Evolutionary conservation across 495 filamentous ascomycete species (phyloP).

Genomic region (Penicillium mononematosum): DNA sequence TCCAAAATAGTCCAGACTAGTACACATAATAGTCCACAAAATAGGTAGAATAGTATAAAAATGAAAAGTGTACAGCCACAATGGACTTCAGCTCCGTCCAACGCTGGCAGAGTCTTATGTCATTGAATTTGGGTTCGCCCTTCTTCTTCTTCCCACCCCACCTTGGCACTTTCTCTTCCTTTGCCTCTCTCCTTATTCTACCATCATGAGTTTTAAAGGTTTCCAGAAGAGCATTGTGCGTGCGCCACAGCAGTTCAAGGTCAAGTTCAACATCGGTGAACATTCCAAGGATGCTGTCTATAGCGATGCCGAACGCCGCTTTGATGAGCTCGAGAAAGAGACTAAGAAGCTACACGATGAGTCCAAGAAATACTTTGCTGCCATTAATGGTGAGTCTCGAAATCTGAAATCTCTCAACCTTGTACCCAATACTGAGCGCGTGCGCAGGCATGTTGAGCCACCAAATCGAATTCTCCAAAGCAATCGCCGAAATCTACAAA

Average conservation of each 20-base stretch:
- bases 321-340: constrained; percentile 90
- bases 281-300: constrained; percentile 93
- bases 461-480: constrained; percentile 98
- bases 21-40: no score
- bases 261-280: constrained; percentile 90
- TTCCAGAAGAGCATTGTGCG: constrained; percentile 85
- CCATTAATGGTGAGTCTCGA: constrained; percentile 72
- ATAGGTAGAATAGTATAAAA: background rate
- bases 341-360: constrained; percentile 96
- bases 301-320: constrained; percentile 89
- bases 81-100: constrained; percentile 5
- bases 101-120: constrained; percentile 32
- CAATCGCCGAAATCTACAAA: constrained; percentile 94
- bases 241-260: constrained; percentile 87
- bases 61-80: constrained; percentile 26
- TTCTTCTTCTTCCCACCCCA: constrained; percentile 8
- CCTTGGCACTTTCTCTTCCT: constrained; percentile 16
- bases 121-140: constrained; percentile 25
- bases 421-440: constrained; percentile 16
- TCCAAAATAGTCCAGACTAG: background rate
- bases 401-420: background rate
- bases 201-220: constrained; percentile 90
- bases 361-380: constrained; percentile 89
- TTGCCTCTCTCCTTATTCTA: constrained; percentile 11
- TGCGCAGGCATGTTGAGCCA: constrained; percentile 82